Percentiles rank a stretch among this genome's conserved stretches.
These are phyloP conservation scores for Gossypium schwendimanii DNA, from an alignment of 441 rosid species.

Conservation along the genomic window DNA sequence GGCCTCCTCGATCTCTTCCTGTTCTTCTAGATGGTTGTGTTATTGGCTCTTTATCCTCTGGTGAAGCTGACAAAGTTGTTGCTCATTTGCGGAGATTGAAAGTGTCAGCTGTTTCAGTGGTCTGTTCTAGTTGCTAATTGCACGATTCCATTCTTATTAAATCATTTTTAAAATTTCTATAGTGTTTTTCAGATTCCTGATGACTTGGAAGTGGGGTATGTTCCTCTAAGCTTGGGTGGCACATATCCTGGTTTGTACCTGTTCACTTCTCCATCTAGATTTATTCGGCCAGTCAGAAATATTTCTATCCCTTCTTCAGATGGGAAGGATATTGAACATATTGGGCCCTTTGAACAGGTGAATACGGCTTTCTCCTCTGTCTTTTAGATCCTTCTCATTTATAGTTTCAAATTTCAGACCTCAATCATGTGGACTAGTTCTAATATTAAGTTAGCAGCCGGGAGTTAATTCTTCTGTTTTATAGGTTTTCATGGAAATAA, in stretches of 20 bases:
- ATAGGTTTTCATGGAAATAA: slow-evolving; percentile 96
- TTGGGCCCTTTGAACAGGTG: slow-evolving; percentile 99
- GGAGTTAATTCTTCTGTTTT: slow-evolving; percentile 17
- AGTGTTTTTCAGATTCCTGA: slow-evolving; percentile 62
- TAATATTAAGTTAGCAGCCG: slow-evolving; percentile 12
- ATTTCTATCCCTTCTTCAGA: slow-evolving; percentile 39
- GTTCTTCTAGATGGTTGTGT: slow-evolving; percentile 93
- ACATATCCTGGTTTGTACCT: slow-evolving; percentile 87
- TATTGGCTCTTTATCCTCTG: slow-evolving; percentile 57
- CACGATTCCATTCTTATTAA: background rate
- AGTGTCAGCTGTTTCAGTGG: slow-evolving; percentile 72
- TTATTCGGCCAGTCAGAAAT: slow-evolving; percentile 80
- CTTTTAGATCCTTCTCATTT: background rate
- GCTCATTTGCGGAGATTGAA: slow-evolving; percentile 76
- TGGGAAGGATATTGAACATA: slow-evolving; percentile 51
- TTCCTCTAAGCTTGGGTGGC: slow-evolving; percentile 86
- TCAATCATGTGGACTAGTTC: background rate
- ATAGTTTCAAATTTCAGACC: background rate
- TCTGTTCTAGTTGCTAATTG: slow-evolving; percentile 24
- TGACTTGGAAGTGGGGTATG: slow-evolving; percentile 93
- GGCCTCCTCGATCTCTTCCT: slow-evolving; percentile 74
- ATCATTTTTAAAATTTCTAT: slow-evolving; percentile 10
- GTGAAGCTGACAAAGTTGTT: slow-evolving; percentile 59
- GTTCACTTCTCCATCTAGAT: slow-evolving; percentile 84
- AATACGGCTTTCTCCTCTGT: slow-evolving; percentile 6